Evolutionary conservation across 2,329 filamentous ascomycete species (phyloP).

Genomic region (Chaetomium globosum): DNA sequence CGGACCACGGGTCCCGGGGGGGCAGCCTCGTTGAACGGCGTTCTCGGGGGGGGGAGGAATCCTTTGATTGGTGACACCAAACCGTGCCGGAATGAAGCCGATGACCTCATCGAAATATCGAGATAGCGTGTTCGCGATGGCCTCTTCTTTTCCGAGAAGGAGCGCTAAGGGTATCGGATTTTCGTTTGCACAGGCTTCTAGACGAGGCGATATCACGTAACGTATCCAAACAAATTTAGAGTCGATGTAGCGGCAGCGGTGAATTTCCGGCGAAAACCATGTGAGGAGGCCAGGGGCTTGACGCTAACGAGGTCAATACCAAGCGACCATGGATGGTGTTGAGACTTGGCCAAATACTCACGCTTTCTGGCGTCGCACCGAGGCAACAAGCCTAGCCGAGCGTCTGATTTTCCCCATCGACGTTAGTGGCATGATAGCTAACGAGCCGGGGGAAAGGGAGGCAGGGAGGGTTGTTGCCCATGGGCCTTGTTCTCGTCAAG

Average conservation of each 20-base stretch:
- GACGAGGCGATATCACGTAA: no score
- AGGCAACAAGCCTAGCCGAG: neutral
- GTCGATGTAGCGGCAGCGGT: no score
- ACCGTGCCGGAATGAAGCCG: neutral
- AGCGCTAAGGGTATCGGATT: slow-evolving; percentile 6
- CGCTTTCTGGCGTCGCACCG: no score
- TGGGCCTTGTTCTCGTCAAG: neutral
- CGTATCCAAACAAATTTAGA: neutral
- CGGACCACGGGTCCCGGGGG: no score
- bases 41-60: no score
- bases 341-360: no score
- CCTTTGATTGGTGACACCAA: neutral
- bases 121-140: neutral
- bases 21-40: no score
- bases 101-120: neutral
- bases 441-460: no score
- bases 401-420: neutral
- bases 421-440: neutral
- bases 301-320: no score
- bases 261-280: no score
- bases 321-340: no score
- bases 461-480: no score
- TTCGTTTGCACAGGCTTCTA: neutral
- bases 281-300: neutral
- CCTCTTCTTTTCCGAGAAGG: neutral